phyloP scores from a whole-genome alignment of 345 rosid genomes.

The Psidium friedrichsthalianum region DNA sequence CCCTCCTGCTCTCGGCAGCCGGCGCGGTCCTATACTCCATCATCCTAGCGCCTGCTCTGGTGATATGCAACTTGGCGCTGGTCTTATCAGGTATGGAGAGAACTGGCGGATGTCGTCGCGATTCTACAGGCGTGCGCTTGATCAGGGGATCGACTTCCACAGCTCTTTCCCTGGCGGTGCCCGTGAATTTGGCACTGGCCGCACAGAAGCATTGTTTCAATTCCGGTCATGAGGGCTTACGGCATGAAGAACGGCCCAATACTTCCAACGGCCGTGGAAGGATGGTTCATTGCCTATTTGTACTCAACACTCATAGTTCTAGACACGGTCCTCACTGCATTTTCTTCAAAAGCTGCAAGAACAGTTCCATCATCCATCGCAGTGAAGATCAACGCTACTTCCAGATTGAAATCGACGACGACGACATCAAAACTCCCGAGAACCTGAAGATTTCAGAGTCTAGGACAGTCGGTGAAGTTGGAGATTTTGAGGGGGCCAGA shows the following conservation, averaged over 20 bases:
- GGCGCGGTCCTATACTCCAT: constrained; percentile 69
- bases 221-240: constrained; percentile 39
- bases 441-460: background rate
- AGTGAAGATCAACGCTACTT: constrained; percentile 9
- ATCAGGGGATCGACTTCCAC: constrained; percentile 47
- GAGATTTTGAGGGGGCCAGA: background rate
- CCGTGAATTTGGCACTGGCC: constrained; percentile 49
- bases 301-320: constrained; percentile 58
- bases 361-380: constrained; percentile 1
- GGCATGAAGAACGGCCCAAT: constrained; percentile 16
- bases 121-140: constrained; percentile 59
- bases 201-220: constrained; percentile 70
- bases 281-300: constrained; percentile 51
- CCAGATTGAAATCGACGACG: constrained; percentile 24
- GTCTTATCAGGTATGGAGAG: constrained; percentile 40
- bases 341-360: constrained; percentile 68
- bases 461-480: background rate
- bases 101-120: constrained; percentile 43
- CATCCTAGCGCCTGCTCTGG: constrained; percentile 51
- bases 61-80: constrained; percentile 60
- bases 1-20: constrained; percentile 34
- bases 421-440: background rate
- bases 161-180: constrained; percentile 66
- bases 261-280: constrained; percentile 27
- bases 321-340: constrained; percentile 53